Percentiles rank a stretch among this genome's conserved stretches.
Conservation (phyloP, 2,329 filamentous ascomycete species). For the Fusarium falciforme region DNA sequence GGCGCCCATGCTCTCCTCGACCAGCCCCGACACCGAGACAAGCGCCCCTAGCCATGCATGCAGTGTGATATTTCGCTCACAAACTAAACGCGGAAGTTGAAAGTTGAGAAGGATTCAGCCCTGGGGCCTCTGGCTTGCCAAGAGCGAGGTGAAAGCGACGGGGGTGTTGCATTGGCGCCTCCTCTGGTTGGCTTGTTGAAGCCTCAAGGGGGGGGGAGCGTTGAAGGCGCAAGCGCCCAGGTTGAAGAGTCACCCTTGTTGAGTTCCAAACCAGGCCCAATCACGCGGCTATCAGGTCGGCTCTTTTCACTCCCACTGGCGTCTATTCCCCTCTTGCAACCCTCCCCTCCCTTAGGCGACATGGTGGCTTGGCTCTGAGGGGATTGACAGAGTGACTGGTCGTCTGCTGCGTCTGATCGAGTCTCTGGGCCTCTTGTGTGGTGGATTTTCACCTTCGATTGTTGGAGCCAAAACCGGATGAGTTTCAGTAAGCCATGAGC, state of each 20-base stretch:
- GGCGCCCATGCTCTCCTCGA: constrained; percentile 13
- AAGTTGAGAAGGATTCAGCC: constrained; percentile 36
- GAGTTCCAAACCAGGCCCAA: constrained; percentile 37
- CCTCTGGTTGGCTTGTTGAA: constrained; percentile 37
- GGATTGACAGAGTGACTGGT: constrained; percentile 22
- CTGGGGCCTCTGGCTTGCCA: constrained; percentile 19
- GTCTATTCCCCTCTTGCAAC: constrained; percentile 41
- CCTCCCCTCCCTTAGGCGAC: constrained; percentile 25
- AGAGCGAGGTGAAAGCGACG: constrained; percentile 18
- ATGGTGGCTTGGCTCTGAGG: constrained; percentile 23
- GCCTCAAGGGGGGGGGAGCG: constrained; percentile 34
- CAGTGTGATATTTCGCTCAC: constrained; percentile 43
- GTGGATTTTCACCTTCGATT: neutral
- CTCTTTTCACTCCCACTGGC: constrained; percentile 44
- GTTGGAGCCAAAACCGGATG: constrained; percentile 5
- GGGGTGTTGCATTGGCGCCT: constrained; percentile 17
- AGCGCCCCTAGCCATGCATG: constrained; percentile 47
- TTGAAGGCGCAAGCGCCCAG: constrained; percentile 46
- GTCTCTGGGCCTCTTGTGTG: neutral
- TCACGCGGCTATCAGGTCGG: constrained; percentile 44
- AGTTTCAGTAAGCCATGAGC: neutral
- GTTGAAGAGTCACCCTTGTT: constrained; percentile 27
- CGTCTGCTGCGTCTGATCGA: neutral
- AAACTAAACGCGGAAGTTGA: constrained; percentile 34
- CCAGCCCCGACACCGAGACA: constrained; percentile 29